A percentile compares a stretch with the other conserved stretches of the same genome.
These are phyloP conservation scores for Phytopythium helicoides DNA, from an alignment of 352 stramenopile species.

Conservation along the genomic window DNA sequence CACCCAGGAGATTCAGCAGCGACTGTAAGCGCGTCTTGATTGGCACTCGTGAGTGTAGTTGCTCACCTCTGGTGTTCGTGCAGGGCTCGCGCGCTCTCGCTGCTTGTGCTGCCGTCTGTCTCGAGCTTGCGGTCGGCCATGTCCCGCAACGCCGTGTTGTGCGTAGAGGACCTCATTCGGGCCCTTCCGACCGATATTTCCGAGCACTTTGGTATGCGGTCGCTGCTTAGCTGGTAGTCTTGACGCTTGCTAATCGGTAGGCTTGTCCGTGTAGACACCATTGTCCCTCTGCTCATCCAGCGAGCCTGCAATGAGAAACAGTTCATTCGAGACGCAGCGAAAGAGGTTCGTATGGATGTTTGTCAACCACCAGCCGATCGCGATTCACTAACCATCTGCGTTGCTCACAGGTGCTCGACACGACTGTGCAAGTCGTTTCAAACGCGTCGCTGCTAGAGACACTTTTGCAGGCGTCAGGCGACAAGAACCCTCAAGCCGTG, in stretches of 20 bases:
- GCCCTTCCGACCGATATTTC: slow-evolving; percentile 20
- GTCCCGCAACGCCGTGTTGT: slow-evolving; percentile 63
- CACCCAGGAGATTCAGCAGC: slow-evolving; percentile 16
- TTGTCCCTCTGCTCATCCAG: slow-evolving; percentile 53
- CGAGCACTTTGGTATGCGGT: slow-evolving; percentile 23
- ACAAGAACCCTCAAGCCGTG: slow-evolving; percentile 52
- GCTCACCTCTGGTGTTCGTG: not conserved
- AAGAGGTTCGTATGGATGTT: slow-evolving; percentile 9
- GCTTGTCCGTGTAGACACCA: slow-evolving; percentile 13
- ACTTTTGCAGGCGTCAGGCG: slow-evolving; percentile 25
- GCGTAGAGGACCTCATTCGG: slow-evolving; percentile 56
- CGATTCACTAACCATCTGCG: not conserved
- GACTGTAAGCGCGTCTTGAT: slow-evolving; percentile 21
- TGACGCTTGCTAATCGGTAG: slow-evolving; percentile 3
- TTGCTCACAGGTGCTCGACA: slow-evolving; percentile 32
- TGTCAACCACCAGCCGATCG: too few relatives aligned
- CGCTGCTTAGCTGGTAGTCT: too few relatives aligned
- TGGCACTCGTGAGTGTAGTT: not conserved
- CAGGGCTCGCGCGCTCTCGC: slow-evolving; percentile 12
- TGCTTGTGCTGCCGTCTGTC: slow-evolving; percentile 54
- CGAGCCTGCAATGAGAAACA: slow-evolving; percentile 68
- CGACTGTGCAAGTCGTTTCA: slow-evolving; percentile 19
- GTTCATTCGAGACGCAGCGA: slow-evolving; percentile 65
- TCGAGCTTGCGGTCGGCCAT: slow-evolving; percentile 62
- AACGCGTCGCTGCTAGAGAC: slow-evolving; percentile 30